Conservation (phyloP, 1,139 yeast genomes). For the Scheffersomyces segobiensis region DNA sequence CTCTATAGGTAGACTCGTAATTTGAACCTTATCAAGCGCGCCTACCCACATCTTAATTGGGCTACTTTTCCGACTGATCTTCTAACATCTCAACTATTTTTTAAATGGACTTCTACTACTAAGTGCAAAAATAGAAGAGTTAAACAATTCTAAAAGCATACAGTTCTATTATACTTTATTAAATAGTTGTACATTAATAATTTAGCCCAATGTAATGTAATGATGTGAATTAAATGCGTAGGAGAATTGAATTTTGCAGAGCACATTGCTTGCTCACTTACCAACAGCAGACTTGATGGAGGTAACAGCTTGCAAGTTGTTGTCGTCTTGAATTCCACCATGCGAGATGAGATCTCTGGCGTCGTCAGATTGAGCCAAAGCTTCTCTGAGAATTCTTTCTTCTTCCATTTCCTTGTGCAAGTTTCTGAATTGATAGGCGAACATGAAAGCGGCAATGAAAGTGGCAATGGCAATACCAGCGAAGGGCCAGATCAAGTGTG, state of each 20-base stretch:
- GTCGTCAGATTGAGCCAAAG: conserved; percentile 5
- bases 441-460: conserved; percentile 39
- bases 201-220: neutral
- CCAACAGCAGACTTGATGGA: conserved; percentile 22
- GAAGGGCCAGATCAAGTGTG: conserved; percentile 56
- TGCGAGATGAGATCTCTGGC: neutral
- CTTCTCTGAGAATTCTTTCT: conserved; percentile 35
- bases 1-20: too few relatives aligned
- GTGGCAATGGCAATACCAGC: conserved; percentile 52
- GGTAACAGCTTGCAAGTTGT: conserved; percentile 20
- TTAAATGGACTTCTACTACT: too few relatives aligned
- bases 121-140: too few relatives aligned
- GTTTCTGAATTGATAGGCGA: conserved; percentile 51
- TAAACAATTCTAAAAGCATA: neutral
- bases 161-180: neutral
- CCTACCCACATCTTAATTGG: too few relatives aligned
- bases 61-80: too few relatives aligned
- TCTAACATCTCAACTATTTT: too few relatives aligned
- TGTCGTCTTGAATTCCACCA: conserved; percentile 9
- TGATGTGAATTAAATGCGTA: neutral
- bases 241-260: neutral
- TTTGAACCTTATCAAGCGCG: too few relatives aligned
- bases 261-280: conserved; percentile 9
- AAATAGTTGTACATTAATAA: neutral
- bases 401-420: conserved; percentile 52